Percentiles rank a stretch among this genome's conserved stretches.
Evolutionary conservation across 139 green algal genomes (phyloP).

Genomic region (Chlorella vulgaris): DNA sequence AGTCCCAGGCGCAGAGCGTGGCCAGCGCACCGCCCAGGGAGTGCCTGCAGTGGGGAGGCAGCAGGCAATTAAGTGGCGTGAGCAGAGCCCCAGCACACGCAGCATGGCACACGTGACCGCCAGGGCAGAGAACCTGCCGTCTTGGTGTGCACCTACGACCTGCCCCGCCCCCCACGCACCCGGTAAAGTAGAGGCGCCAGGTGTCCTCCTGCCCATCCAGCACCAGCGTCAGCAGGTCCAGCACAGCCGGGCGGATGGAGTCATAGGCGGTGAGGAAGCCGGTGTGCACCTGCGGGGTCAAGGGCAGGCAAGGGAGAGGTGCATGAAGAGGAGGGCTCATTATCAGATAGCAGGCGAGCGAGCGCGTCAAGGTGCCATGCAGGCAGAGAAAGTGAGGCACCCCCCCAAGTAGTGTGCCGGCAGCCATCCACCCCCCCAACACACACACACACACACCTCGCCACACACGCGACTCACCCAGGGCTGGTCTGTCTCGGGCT

Average conservation of each 20-base stretch:
- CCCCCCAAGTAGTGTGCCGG: no score
- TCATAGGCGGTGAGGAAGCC: conserved; percentile 51
- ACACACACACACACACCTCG: not conserved
- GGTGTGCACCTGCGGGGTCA: conserved; percentile 37
- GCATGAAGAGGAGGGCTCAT: no score
- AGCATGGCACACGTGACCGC: no score
- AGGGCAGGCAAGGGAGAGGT: no score
- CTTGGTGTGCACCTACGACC: no score
- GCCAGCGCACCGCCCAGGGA: conserved; percentile 85
- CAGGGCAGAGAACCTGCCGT: no score
- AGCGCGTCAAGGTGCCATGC: no score
- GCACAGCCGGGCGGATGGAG: conserved; percentile 42
- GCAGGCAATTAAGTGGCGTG: no score
- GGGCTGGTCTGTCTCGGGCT: not conserved
- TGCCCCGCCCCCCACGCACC: conserved; percentile 62
- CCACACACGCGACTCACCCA: not conserved
- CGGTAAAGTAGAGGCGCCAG: conserved; percentile 13
- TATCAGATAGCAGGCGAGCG: no score
- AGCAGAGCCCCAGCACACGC: no score
- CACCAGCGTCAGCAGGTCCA: conserved; percentile 60
- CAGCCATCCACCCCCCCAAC: not conserved
- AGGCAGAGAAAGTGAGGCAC: no score
- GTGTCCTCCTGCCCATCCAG: conserved; percentile 14
- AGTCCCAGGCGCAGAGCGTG: conserved; percentile 81
- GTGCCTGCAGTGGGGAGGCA: no score